These are phyloP conservation scores for Zea mays DNA, from an alignment of 176 grass and related monocot species.

Conservation along the genomic window DNA sequence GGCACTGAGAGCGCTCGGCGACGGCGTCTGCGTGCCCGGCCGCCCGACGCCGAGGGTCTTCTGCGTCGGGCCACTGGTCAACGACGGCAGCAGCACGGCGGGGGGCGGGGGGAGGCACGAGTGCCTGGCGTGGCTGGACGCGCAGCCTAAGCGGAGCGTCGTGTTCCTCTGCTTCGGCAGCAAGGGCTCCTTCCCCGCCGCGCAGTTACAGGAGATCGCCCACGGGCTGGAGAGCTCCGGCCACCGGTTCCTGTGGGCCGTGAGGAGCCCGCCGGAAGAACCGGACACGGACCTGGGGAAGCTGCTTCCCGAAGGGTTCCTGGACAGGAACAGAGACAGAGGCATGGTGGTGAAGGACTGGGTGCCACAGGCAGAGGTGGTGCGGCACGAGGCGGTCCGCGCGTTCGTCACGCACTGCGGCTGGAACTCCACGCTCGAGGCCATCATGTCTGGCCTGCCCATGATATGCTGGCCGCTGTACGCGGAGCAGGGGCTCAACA, in stretches of 20 bases:
- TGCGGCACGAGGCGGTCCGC: slow-evolving; percentile 50
- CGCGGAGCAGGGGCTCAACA: slow-evolving; percentile 70
- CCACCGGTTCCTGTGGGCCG: slow-evolving; percentile 60
- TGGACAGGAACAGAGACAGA: slow-evolving; percentile 46
- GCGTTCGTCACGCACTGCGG: slow-evolving; percentile 63
- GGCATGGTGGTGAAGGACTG: slow-evolving; percentile 58
- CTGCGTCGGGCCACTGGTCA: slow-evolving; percentile 54
- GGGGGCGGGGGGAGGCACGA: not conserved
- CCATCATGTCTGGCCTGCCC: slow-evolving; percentile 48
- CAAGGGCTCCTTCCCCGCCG: slow-evolving; percentile 45
- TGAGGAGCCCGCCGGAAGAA: slow-evolving; percentile 39
- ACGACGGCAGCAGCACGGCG: not conserved
- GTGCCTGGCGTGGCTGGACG: slow-evolving; percentile 68
- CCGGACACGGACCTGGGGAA: slow-evolving; percentile 49
- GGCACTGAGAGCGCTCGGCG: slow-evolving; percentile 30
- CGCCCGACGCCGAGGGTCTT: slow-evolving; percentile 29
- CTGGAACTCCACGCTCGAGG: slow-evolving; percentile 57
- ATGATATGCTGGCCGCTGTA: slow-evolving; percentile 71
- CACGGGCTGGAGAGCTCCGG: slow-evolving; percentile 53
- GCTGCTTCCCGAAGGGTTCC: slow-evolving; percentile 59
- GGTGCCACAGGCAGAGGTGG: slow-evolving; percentile 63
- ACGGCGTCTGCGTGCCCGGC: slow-evolving; percentile 42
- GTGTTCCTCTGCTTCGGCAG: slow-evolving; percentile 87
- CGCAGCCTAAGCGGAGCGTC: slow-evolving; percentile 51
- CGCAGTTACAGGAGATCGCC: slow-evolving; percentile 53